Evolutionary conservation across 192 early-diverging fungal species (phyloP), one percentile per base, ranked within the genome.

Genomic region (Rhizophagus clarus): DNA sequence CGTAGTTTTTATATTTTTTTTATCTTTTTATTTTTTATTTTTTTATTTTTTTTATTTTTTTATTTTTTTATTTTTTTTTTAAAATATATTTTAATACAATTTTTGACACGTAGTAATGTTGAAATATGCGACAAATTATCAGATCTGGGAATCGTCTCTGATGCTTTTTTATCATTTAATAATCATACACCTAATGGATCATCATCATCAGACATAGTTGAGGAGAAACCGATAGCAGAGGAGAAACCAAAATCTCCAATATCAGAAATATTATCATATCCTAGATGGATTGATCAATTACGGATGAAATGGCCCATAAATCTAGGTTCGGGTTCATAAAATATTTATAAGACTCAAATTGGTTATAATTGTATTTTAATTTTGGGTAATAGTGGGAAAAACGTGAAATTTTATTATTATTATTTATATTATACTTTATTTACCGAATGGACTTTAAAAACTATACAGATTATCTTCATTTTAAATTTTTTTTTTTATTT

Each of bases 241-340:
- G 79, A 80, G 12, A 82, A 77, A 40, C 42, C 79, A 6, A 73
- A 77, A 45, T 29, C 63, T 60, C 82, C 85, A 28, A 82, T 86
- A 4, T 73, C 82, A 7, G 85, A 86, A 29, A 81, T 83, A 7
- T 63, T 86, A 26, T 45, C 42, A 45, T 86, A 84, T 77, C 71
- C 81, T 6, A 79, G 81, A 26, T 86, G 85, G 85, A 84, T 86
- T 40, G 85, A 84, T 32, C 85, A 83, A 49, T 70, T 86, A 69
- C 74, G 81, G 51, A 82, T 80, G 24, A 86, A 86, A 71, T 86
- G 85, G 85, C 81, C 82, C n/a, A 85, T 85, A 82, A 78, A 26
- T 60, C 56, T 68, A 32, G 66, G 66, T 17, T 68, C 66, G 10
- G 17, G 66, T 68, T 62, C 26, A 66, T 66, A 66, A 66, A 56